Percentiles rank a stretch among this genome's conserved stretches.
Evolutionary conservation across 305 asterid genomes (phyloP).

Genomic region (Rubia peregrina): DNA sequence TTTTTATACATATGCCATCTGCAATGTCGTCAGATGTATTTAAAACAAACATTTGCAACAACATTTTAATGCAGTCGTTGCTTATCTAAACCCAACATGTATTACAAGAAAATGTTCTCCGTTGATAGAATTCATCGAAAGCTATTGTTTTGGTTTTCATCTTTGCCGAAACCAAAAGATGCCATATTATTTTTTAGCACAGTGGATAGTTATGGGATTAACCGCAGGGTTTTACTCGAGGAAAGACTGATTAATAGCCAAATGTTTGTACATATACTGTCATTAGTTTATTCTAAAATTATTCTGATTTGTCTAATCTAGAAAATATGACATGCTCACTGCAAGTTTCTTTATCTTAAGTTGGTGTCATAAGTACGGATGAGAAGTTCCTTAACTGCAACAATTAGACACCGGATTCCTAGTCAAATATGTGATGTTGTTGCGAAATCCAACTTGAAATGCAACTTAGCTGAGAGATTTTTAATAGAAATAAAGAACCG

Average conservation of each 20-base stretch:
- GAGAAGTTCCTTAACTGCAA: too few relatives aligned
- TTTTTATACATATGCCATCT: too few relatives aligned
- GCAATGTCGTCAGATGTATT: too few relatives aligned
- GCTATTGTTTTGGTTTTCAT: constrained; percentile 31
- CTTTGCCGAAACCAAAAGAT: constrained; percentile 20
- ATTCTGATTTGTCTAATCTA: neutral
- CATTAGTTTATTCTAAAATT: too few relatives aligned
- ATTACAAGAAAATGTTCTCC: constrained; percentile 29
- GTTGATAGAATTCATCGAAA: too few relatives aligned
- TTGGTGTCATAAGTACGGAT: constrained; percentile 53
- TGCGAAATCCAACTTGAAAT: too few relatives aligned
- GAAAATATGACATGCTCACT: too few relatives aligned
- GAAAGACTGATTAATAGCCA: constrained; percentile 9
- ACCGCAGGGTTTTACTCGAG: constrained; percentile 34
- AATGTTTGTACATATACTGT: constrained; percentile 42
- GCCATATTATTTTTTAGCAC: constrained; percentile 20
- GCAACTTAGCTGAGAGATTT: constrained; percentile 20
- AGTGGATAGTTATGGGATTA: constrained; percentile 17
- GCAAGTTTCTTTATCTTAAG: constrained; percentile 23
- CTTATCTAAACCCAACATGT: constrained; percentile 47
- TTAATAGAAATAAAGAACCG: constrained; percentile 20
- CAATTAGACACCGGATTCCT: too few relatives aligned
- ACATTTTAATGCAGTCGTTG: too few relatives aligned
- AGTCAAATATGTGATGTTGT: too few relatives aligned
- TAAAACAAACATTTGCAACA: too few relatives aligned